phyloP scores from a whole-genome alignment of 2,329 filamentous ascomycete genomes.

The Neonectria neomacrospora region DNA sequence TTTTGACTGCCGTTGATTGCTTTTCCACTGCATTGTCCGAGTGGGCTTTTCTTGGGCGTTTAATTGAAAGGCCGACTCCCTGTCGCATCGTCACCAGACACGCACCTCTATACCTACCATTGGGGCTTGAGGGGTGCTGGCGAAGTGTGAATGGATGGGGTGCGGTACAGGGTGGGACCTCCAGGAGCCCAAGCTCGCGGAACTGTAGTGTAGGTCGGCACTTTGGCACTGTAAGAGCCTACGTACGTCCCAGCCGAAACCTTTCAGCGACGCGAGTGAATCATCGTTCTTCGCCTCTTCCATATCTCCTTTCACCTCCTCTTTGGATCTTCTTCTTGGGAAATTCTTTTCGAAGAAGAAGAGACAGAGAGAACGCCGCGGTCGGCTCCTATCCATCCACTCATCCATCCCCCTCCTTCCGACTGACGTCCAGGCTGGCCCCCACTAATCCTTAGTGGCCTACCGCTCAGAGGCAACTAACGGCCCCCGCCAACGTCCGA shows the following conservation, averaged over 20 bases:
- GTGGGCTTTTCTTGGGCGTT: not conserved
- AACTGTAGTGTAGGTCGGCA: slow-evolving; percentile 15
- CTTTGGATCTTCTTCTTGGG: not conserved
- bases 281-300: not conserved
- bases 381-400: not conserved
- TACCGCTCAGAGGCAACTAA: slow-evolving; percentile 16
- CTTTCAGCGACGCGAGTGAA: slow-evolving; percentile 1
- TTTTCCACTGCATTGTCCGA: not conserved
- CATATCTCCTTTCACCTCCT: not conserved
- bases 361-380: not conserved
- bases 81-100: not conserved
- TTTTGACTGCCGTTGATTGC: not conserved
- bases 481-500: slow-evolving; percentile 38
- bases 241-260: slow-evolving; percentile 8
- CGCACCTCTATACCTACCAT: not conserved
- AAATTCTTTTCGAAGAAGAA: not conserved
- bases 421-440: slow-evolving; percentile 10
- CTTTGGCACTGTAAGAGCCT: slow-evolving; percentile 25
- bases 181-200: slow-evolving; percentile 7
- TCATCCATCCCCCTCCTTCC: slow-evolving; percentile 3
- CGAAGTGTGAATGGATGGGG: slow-evolving; percentile 2
- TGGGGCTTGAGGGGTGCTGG: not conserved
- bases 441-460: slow-evolving; percentile 20
- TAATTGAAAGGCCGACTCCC: not conserved
- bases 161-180: slow-evolving; percentile 14